These are phyloP conservation scores for Geosmithia putterillii DNA, from an alignment of 2,329 filamentous ascomycete genomes.

Conservation along the genomic window DNA sequence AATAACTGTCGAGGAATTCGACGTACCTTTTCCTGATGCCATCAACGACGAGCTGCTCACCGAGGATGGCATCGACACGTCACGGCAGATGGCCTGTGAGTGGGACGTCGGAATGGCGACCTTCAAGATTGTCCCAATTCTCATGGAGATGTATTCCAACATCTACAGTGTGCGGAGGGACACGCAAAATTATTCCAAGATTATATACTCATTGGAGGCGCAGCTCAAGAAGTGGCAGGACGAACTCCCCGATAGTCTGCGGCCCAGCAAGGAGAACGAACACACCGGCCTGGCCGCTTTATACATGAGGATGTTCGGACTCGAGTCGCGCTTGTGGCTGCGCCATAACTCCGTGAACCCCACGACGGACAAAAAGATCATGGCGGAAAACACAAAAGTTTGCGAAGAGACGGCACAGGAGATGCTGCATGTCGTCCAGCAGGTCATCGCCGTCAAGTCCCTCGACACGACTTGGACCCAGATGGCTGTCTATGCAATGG, in stretches of 20 bases:
- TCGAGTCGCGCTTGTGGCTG: slow-evolving; percentile 48
- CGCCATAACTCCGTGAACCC: slow-evolving; percentile 49
- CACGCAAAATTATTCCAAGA: slow-evolving; percentile 48
- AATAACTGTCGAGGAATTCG: slow-evolving; percentile 61
- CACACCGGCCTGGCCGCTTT: slow-evolving; percentile 38
- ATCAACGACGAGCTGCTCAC: slow-evolving; percentile 60
- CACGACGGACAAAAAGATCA: slow-evolving; percentile 38
- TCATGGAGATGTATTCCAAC: slow-evolving; percentile 62
- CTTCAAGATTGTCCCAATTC: slow-evolving; percentile 53
- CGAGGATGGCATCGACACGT: slow-evolving; percentile 40
- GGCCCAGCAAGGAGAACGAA: slow-evolving; percentile 23
- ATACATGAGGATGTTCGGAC: slow-evolving; percentile 37
- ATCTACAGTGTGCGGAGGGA: slow-evolving; percentile 61
- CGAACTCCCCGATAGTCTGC: slow-evolving; percentile 48
- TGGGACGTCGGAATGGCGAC: slow-evolving; percentile 55
- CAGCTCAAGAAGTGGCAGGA: slow-evolving; percentile 52
- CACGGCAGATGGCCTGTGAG: slow-evolving; percentile 11
- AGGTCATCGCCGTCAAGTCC: slow-evolving; percentile 51
- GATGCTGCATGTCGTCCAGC: slow-evolving; percentile 47
- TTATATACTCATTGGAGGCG: slow-evolving; percentile 52
- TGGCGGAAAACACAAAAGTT: slow-evolving; percentile 49
- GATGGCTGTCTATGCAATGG: slow-evolving; percentile 57
- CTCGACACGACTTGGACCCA: slow-evolving; percentile 73
- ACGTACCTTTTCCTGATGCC: slow-evolving; percentile 62
- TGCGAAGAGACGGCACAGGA: slow-evolving; percentile 55